Evolutionary conservation across 257 asterid species (phyloP).

Genomic region (Nicotiana knightiana): DNA sequence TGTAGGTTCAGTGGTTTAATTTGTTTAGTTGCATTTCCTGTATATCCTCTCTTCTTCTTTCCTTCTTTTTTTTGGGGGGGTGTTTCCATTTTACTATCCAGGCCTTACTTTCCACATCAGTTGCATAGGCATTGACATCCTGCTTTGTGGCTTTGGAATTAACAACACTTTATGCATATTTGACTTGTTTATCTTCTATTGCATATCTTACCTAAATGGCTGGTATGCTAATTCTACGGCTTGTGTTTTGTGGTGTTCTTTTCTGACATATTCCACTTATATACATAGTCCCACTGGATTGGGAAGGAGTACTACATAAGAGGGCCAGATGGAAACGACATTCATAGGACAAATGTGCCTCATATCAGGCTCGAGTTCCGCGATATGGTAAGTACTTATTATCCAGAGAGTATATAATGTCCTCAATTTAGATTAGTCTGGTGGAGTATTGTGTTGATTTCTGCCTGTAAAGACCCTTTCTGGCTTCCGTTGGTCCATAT

Average conservation of each 20-base stretch:
- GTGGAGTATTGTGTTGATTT: neutral
- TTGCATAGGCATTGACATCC: neutral
- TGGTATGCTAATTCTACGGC: neutral
- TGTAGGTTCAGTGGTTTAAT: neutral
- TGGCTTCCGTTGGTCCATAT: neutral
- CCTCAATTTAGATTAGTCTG: neutral
- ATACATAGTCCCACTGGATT: constrained; percentile 80
- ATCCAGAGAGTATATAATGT: neutral
- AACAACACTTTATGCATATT: neutral
- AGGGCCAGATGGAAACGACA: constrained; percentile 92
- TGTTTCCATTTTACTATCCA: neutral
- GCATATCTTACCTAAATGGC: neutral
- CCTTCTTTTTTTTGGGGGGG: neutral
- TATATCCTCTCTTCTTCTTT: neutral
- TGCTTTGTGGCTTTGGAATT: neutral
- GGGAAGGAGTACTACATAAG: constrained; percentile 80
- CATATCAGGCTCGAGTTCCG: constrained; percentile 92
- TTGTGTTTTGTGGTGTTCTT: neutral
- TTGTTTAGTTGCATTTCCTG: neutral
- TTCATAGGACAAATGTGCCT: constrained; percentile 93
- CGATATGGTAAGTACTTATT: constrained; percentile 51
- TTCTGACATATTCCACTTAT: constrained; percentile 5
- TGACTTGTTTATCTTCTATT: neutral
- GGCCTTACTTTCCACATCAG: neutral
- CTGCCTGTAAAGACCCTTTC: neutral